Base-by-base conservation (phyloP, 345 rosid genomes). In the Ricinus communis region DNA sequence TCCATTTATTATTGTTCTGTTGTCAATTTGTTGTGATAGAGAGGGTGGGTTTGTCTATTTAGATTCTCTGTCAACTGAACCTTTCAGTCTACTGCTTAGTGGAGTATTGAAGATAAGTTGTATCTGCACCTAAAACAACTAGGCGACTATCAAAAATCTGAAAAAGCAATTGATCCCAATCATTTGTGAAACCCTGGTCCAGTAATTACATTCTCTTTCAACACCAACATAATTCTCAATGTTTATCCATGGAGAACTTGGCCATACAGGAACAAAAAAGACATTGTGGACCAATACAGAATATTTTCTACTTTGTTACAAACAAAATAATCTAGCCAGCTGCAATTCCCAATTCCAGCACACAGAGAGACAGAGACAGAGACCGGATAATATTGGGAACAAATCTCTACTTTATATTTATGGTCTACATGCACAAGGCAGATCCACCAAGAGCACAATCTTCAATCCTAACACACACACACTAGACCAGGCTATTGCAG, bases 1-100 rank as follows among this genome's bases (percentile, higher is more conserved):
- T 31, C 51, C 5, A 1, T 50, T 47, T 27, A 3, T 4, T 33
- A 4, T 31, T 60, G 28, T 49, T 21, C 18, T 58, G n/a, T 41
- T 57, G 55, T 45, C 65, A 58, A 28, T 25, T 57, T 69, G 53
- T 56, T 21, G 31, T 54, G 71, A 68, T 40, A 21, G 54, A 16
- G 54, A n/a, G 2, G 31, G 36, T 33, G 18, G n/a, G 45, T 33
- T 60, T 33, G 45, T 19, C 25, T 25, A 1, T 36, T 36, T 15
- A 19, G 24, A 36, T 36, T 60, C 25, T 60, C 33, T 25, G 8
- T 55, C 9, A 12, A 4, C 25, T 7, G 27, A 53, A 18, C 57
- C 31, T 25, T 54, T 54, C 59, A 52, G 56, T 52, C 8, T 14
- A 55, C 18, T 53, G 8, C 0, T 24, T 25, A n/a, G 4, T 43